A percentile compares a stretch with the other conserved stretches of the same genome.
Conservation (phyloP, 768 basidiomycete genomes). For the Leccinum obscurum region DNA sequence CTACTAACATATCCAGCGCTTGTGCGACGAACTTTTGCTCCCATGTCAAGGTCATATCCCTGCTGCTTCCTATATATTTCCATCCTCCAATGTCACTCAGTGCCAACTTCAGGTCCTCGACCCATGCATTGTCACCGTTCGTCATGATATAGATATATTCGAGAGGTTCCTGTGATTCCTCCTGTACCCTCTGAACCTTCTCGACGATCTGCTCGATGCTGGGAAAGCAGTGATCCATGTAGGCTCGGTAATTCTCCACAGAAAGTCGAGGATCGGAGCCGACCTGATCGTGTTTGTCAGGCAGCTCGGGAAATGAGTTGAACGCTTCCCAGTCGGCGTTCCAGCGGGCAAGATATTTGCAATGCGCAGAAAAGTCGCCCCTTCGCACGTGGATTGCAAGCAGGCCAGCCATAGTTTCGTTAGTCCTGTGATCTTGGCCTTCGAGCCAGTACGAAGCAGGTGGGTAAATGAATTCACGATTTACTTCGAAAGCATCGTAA, state of each 20-base stretch:
- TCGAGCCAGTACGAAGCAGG: constrained; percentile 14
- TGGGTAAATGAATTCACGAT: constrained; percentile 19
- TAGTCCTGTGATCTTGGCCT: constrained; percentile 1
- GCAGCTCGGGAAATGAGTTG: constrained; percentile 42
- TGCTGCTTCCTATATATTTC: constrained; percentile 39
- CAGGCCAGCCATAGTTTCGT: constrained; percentile 32
- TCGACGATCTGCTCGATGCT: constrained; percentile 40
- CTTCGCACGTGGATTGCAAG: constrained; percentile 51
- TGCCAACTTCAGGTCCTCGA: constrained; percentile 37
- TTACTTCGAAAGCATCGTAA: constrained; percentile 26
- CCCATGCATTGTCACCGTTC: constrained; percentile 43
- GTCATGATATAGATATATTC: constrained; percentile 47
- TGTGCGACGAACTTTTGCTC: constrained; percentile 47
- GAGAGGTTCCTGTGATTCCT: constrained; percentile 27
- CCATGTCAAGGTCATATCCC: constrained; percentile 40
- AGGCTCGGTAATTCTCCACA: constrained; percentile 26
- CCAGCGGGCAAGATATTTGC: constrained; percentile 36
- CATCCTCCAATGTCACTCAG: constrained; percentile 36
- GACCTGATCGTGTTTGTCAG: constrained; percentile 38
- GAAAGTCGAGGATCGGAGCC: constrained; percentile 25
- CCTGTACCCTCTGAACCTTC: constrained; percentile 36
- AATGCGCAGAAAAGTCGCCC: constrained; percentile 49
- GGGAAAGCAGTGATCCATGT: constrained; percentile 44
- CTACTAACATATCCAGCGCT: constrained; percentile 52
- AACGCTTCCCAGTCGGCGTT: constrained; percentile 42